phyloP scores from a whole-genome alignment of 2,329 filamentous ascomycete species.

The Raffaelea ambrosiae region DNA sequence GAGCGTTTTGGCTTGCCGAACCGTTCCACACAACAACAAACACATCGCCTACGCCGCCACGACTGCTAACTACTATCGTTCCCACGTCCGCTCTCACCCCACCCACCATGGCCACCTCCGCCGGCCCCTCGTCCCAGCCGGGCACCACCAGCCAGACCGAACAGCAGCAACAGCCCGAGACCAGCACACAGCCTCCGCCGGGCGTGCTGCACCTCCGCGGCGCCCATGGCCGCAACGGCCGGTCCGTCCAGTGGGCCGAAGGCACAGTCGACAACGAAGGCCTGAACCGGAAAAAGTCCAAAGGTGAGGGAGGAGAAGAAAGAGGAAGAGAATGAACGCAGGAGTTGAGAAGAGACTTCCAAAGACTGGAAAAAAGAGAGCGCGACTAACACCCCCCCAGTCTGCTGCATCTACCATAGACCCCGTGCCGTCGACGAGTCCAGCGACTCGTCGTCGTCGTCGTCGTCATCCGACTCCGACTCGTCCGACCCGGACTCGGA shows the following conservation, averaged over 20 bases:
- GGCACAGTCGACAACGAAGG: conserved; percentile 94
- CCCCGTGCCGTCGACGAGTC: conserved; percentile 76
- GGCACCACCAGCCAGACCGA: conserved; percentile 4
- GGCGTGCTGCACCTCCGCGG: conserved; percentile 46
- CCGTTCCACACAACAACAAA: too few relatives aligned
- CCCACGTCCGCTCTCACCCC: background rate
- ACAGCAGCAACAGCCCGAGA: background rate
- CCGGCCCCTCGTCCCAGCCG: background rate
- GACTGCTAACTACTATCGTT: too few relatives aligned
- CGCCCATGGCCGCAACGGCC: conserved; percentile 33
- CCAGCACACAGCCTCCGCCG: conserved; percentile 13
- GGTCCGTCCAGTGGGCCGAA: conserved; percentile 84
- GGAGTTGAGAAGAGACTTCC: too few relatives aligned
- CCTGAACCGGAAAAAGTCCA: conserved; percentile 86
- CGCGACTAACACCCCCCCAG: conserved; percentile 32
- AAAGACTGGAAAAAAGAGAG: too few relatives aligned
- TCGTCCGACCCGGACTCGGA: conserved; percentile 45
- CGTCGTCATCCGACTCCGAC: conserved; percentile 39
- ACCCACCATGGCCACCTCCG: background rate
- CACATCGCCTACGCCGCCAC: too few relatives aligned
- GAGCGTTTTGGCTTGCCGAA: too few relatives aligned
- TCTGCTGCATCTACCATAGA: conserved; percentile 98
- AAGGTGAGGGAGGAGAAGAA: conserved; percentile 47
- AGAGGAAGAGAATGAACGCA: too few relatives aligned
- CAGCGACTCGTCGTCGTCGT: conserved; percentile 55